Evolutionary conservation across 306 rosid species (phyloP), one percentile per base, ranked within the genome.

Genomic region (Purshia tridentata): DNA sequence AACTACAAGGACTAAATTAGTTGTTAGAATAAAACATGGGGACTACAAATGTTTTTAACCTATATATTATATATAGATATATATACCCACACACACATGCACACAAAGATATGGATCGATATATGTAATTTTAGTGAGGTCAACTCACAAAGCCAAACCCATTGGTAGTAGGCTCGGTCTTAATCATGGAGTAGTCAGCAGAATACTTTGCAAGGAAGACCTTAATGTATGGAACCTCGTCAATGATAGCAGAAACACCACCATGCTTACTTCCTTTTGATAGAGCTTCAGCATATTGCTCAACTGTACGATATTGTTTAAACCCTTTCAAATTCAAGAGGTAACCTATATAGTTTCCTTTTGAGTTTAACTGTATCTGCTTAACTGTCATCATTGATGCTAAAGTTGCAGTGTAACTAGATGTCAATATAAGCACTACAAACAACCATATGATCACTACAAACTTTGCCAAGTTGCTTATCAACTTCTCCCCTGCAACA

Each of bases 61-160:
- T 23, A 23, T 23, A 23, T 23, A 23, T 23, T 23, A 23, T 23
- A 23, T 23, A 23, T 23, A 23, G 1, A 23, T 23, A 23, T 23
- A 2, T 23, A 23, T 23, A 1, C 35, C 1, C 52, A 48, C 2
- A 48, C 14, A 14, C 7, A 9, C 14, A 48, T 2, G 6, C 14
- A 48, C 1, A 23, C 35, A 23, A 23, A 23, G 35, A 23, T 2
- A 23, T 23, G 35, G 35, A 23, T 23, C n/a, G n/a, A n/a, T n/a
- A n/a, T n/a, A n/a, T n/a, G 35, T 23, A 23, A 23, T 23, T 23
- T 23, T 23, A 23, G 35, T 23, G 35, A 60, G 15, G 7, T 29
- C 7, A 77, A 77, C 59, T 78, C 22, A 79, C 79, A 46, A 69
- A 74, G 11, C 72, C 76, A 20, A 80, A 42, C 16, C 79, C 83